Evolutionary conservation across 495 filamentous ascomycete species (phyloP), one percentile per base, ranked within the genome.

Genomic region (Eremomyces bilateralis): DNA sequence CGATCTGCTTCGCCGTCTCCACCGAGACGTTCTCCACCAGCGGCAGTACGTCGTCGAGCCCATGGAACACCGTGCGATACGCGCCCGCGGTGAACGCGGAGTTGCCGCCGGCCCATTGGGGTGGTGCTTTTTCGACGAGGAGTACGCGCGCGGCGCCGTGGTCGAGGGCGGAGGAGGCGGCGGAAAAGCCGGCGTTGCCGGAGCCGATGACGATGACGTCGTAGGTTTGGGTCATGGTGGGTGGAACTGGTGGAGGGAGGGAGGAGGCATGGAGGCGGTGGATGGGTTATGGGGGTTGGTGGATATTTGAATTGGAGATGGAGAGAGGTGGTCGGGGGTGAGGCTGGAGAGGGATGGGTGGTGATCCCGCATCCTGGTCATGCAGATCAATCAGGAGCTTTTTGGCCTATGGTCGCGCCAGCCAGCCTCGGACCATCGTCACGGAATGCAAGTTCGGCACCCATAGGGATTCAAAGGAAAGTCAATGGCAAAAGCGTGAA

Each of bases 181-280:
- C 60, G 10, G 50, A 62, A 51, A 72, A 64, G 19, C 68, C 70
- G 12, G 69, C 70, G 42, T 71, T 71, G 16, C 67, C 69, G 28
- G 56, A 47, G 38, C 68, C 68, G 34, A 70, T 45, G 4, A 75
- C 53, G 0, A 73, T 50, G 33, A 73, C 56, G 42, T 66, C 62
- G 36, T 20, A 32, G 4, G 21, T 22, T 29, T 37, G 4, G 11
- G 19, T 8, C 8, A 8, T 13, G 24, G 24, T 8, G 24, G 24
- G 24, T 13, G 24, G 24, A 8, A 28, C 13, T 28, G 24, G 8
- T 8, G 24, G 8, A 13, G 24, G 24, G 8, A 13, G 24, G 24
- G 24, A 13, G 24, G 24, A 28, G 24, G 24, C 8, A 28, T 28
- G 8, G 24, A 28, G 24, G 24, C n/a, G n/a, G n/a, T n/a, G n/a